Conservation (phyloP, 2,329 filamentous ascomycete genomes). For the Colletotrichum eremochloae region DNA sequence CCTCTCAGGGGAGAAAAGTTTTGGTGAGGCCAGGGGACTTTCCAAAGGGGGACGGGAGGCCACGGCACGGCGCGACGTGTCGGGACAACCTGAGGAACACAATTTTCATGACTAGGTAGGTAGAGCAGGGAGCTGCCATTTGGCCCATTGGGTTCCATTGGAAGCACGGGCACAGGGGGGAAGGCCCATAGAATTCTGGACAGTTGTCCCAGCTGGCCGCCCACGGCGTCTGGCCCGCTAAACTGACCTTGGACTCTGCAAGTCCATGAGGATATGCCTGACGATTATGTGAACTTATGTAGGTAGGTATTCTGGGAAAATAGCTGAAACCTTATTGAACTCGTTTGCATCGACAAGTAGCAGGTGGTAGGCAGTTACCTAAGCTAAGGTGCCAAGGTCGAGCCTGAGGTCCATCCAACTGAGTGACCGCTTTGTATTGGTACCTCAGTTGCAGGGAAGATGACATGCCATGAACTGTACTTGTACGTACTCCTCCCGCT, state of each 20-base stretch:
- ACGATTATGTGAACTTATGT: too few species aligned
- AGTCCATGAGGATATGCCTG: neutral
- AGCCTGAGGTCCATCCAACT: too few species aligned
- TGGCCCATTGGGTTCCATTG: neutral
- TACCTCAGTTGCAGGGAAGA: too few species aligned
- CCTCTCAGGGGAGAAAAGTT: constrained; percentile 33
- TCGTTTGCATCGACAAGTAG: constrained; percentile 20
- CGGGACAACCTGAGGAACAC: constrained; percentile 33
- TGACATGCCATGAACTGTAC: too few species aligned
- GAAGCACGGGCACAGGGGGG: neutral
- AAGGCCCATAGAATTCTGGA: neutral
- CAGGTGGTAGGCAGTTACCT: neutral
- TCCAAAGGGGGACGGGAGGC: constrained; percentile 15
- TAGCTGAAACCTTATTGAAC: constrained; percentile 3
- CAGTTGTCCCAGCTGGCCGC: neutral
- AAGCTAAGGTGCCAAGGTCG: neutral
- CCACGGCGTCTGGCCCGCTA: neutral
- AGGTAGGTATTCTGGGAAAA: neutral
- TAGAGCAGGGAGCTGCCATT: too few species aligned
- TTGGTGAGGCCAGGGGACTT: constrained; percentile 40
- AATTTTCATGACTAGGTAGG: neutral
- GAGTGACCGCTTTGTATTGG: too few species aligned
- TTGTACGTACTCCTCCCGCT: neutral
- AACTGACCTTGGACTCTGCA: neutral
- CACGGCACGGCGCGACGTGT: constrained; percentile 22